These are phyloP conservation scores for Podospora pseudopauciseta DNA, from an alignment of 495 filamentous ascomycete species.

Conservation along the genomic window DNA sequence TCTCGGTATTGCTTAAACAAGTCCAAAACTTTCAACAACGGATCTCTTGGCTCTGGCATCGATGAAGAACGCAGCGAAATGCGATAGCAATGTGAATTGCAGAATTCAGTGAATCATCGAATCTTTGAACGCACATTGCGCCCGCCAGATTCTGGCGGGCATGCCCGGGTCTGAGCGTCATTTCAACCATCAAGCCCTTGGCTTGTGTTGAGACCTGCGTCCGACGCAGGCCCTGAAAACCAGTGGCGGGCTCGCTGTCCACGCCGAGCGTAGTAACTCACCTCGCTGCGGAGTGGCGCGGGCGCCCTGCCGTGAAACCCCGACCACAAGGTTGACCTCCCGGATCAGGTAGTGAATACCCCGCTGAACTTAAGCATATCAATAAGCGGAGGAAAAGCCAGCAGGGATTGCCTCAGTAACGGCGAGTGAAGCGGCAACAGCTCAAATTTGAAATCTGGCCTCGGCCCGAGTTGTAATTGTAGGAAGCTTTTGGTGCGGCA, in stretches of 20 bases:
- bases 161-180: slow-evolving; percentile 41
- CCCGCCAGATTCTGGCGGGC: slow-evolving; percentile 48
- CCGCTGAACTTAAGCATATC: slow-evolving; percentile 74
- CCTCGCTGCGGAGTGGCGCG: slow-evolving; percentile 56
- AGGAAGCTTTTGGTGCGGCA: slow-evolving; percentile 56
- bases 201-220: slow-evolving; percentile 9
- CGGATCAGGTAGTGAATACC: slow-evolving; percentile 49
- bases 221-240: no score
- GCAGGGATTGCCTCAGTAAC: slow-evolving; percentile 67
- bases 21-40: slow-evolving; percentile 69
- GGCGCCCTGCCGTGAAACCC: no score
- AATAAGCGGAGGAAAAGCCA: slow-evolving; percentile 72
- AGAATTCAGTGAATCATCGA: slow-evolving; percentile 73
- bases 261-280: slow-evolving; percentile 63
- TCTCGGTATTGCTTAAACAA: slow-evolving; percentile 37
- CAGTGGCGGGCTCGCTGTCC: no score
- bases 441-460: slow-evolving; percentile 70
- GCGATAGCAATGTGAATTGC: slow-evolving; percentile 72
- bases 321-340: no score
- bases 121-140: slow-evolving; percentile 71
- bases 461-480: slow-evolving; percentile 62
- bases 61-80: slow-evolving; percentile 72
- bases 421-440: slow-evolving; percentile 68
- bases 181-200: slow-evolving; percentile 43
- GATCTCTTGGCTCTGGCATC: slow-evolving; percentile 70